These are phyloP conservation scores for Russula earlei DNA, from an alignment of 768 basidiomycete genomes.

Conservation along the genomic window DNA sequence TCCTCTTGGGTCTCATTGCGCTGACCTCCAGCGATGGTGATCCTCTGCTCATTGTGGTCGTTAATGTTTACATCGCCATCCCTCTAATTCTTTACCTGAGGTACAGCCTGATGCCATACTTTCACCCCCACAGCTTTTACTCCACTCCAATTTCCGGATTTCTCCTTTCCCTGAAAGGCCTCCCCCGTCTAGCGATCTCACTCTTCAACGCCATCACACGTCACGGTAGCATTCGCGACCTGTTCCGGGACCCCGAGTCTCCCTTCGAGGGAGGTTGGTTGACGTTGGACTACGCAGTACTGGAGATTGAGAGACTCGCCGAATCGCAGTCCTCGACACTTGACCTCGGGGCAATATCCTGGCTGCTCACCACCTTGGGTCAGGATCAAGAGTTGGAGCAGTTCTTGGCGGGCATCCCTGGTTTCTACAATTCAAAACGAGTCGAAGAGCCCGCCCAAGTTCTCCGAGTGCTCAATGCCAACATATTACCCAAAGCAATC, in stretches of 20 bases:
- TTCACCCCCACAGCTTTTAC: background rate
- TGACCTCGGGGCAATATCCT: background rate
- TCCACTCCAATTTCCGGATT: conserved; percentile 4
- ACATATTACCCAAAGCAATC: background rate
- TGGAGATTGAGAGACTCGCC: background rate
- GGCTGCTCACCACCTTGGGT: background rate
- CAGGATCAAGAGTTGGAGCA: conserved; percentile 3
- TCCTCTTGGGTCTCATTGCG: background rate
- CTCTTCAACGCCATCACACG: background rate
- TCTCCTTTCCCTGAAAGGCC: background rate
- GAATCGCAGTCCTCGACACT: background rate
- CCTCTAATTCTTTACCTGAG: background rate
- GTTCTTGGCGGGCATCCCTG: conserved; percentile 4
- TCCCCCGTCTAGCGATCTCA: background rate
- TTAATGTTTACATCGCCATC: background rate
- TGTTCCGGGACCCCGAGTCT: background rate
- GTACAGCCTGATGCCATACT: conserved; percentile 1
- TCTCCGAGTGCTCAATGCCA: background rate
- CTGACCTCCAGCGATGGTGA: background rate
- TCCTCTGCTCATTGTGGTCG: background rate
- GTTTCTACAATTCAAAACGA: conserved; percentile 3
- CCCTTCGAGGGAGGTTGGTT: background rate
- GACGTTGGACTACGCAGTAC: background rate
- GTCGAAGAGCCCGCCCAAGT: background rate
- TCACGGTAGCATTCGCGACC: background rate